phyloP scores from a whole-genome alignment of 1,284 basidiomycete species.

The Mrakiaceae sp. region DNA sequence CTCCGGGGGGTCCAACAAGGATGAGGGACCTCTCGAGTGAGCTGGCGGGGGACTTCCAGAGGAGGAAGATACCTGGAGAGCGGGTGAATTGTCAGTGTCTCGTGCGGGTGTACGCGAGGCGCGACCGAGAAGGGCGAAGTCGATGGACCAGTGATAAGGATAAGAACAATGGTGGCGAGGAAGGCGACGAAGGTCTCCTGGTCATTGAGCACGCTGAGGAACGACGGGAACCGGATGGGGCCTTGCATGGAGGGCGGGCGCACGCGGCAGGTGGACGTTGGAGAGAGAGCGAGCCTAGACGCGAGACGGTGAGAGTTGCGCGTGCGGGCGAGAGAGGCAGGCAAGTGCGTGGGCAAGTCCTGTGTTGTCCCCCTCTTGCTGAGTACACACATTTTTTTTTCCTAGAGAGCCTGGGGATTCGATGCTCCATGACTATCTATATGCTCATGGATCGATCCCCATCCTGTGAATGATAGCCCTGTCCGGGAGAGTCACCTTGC shows the following conservation, averaged over 20 bases:
- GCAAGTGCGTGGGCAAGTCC: too few relatives aligned
- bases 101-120: background rate
- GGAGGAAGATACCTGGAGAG: conserved; percentile 1
- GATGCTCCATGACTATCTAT: too few relatives aligned
- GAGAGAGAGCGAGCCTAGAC: background rate
- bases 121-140: background rate
- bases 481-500: too few relatives aligned
- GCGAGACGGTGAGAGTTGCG: background rate
- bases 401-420: too few relatives aligned
- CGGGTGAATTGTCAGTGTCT: background rate
- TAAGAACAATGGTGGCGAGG: conserved; percentile 13
- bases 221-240: conserved; percentile 4
- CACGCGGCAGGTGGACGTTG: background rate
- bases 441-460: too few relatives aligned
- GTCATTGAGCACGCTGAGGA: conserved; percentile 5
- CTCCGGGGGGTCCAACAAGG: conserved; percentile 14
- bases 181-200: conserved; percentile 15
- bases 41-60: background rate
- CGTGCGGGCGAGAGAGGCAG: background rate
- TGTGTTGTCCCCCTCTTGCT: too few relatives aligned
- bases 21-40: conserved; percentile 6
- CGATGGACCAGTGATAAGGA: conserved; percentile 11
- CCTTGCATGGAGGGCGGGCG: background rate
- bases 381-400: too few relatives aligned
- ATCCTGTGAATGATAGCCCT: too few relatives aligned